Percentiles rank a stretch among this genome's conserved stretches.
Conservation (phyloP, 441 rosid genomes). For the Isatis lusitanica region DNA sequence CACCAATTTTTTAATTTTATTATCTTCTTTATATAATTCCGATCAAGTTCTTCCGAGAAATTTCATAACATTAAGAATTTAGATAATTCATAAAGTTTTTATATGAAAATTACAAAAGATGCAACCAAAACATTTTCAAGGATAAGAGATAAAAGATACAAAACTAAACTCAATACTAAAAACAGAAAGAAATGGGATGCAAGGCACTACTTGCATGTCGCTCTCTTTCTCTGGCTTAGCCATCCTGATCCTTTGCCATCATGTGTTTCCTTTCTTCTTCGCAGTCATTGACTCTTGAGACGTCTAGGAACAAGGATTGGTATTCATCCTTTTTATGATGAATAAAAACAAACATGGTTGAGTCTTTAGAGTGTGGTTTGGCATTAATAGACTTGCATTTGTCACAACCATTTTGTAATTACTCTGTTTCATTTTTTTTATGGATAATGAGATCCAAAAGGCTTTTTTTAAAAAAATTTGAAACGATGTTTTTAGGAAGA, state of each 20-base stretch:
- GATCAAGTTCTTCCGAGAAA: not conserved
- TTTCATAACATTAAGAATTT: too few relatives aligned
- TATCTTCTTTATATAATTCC: not conserved
- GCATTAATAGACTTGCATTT: too few relatives aligned
- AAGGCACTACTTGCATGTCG: not conserved
- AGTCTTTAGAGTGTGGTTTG: not conserved
- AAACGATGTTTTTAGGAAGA: too few relatives aligned
- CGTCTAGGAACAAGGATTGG: not conserved
- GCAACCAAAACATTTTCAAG: too few relatives aligned
- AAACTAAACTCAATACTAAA: not conserved
- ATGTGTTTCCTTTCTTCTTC: not conserved
- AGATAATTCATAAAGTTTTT: too few relatives aligned
- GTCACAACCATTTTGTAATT: too few relatives aligned
- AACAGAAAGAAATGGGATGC: not conserved
- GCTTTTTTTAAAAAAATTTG: too few relatives aligned
- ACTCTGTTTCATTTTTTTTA: too few relatives aligned
- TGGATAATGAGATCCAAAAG: too few relatives aligned
- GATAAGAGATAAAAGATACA: too few relatives aligned
- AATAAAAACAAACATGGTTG: too few relatives aligned
- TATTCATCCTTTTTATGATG: not conserved
- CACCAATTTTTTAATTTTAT: constrained; percentile 2
- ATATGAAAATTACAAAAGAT: too few relatives aligned
- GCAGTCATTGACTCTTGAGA: not conserved
- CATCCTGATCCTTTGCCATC: not conserved
- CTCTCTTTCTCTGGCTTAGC: not conserved